Conservation (phyloP, 2,329 filamentous ascomycete genomes). For the Alternaria dauci region DNA sequence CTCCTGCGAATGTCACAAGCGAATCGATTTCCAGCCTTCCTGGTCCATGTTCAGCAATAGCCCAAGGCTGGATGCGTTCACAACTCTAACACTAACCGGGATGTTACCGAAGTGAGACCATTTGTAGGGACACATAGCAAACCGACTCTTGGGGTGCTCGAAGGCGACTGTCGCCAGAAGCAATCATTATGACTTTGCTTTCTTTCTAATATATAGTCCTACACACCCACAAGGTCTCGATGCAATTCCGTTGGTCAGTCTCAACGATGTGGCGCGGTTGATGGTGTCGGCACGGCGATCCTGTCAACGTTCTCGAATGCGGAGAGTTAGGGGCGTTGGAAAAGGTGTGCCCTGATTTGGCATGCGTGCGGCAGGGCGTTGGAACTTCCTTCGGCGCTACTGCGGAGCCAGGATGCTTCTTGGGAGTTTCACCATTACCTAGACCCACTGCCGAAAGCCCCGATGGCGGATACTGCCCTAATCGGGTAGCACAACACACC, state of each 20-base stretch:
- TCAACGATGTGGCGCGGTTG: not conserved
- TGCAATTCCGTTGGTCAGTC: not conserved
- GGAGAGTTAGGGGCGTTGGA: not conserved
- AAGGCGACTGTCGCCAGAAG: not conserved
- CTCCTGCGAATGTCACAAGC: not conserved
- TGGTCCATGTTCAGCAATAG: not conserved
- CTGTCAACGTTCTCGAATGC: not conserved
- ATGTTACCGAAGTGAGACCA: not conserved
- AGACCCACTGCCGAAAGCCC: not conserved
- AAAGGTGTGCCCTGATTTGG: not conserved
- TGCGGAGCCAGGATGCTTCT: not conserved
- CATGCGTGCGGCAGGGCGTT: not conserved
- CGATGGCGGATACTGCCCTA: not conserved
- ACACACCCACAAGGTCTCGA: not conserved
- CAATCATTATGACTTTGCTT: not conserved
- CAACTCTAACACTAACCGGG: not conserved
- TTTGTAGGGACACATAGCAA: not conserved
- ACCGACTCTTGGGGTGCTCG: not conserved
- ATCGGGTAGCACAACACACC: not conserved
- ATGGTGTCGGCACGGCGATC: not conserved
- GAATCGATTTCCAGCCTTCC: not conserved
- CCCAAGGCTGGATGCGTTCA: not conserved
- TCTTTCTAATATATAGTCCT: not conserved
- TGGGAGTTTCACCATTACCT: not conserved
- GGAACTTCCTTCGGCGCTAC: conserved; percentile 4